A percentile compares a stretch with the other conserved stretches of the same genome.
Evolutionary conservation across 352 stramenopile species (phyloP).

Genomic region (Peronospora destructor): DNA sequence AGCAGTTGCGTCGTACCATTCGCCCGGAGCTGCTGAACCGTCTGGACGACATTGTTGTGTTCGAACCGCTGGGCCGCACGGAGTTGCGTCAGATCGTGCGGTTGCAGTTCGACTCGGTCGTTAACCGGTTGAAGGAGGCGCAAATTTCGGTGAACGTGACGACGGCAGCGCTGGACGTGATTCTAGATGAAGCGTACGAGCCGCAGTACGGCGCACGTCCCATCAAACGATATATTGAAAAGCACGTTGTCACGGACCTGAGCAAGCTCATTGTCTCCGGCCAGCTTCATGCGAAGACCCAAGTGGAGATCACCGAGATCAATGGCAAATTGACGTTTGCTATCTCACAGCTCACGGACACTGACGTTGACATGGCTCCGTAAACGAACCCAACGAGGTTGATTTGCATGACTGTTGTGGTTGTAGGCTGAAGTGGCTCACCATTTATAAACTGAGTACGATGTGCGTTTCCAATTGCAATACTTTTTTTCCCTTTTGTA

Average conservation of each 20-base stretch:
- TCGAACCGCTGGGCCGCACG: slow-evolving; percentile 85
- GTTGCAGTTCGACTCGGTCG: slow-evolving; percentile 88
- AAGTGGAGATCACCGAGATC: slow-evolving; percentile 50
- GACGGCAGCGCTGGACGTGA: slow-evolving; percentile 82
- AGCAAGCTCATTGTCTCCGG: slow-evolving; percentile 65
- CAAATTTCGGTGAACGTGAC: slow-evolving; percentile 71
- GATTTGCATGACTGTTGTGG: slow-evolving; percentile 15
- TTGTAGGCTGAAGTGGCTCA: too few relatives aligned
- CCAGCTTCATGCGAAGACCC: slow-evolving; percentile 50
- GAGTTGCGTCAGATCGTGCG: slow-evolving; percentile 91
- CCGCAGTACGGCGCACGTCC: slow-evolving; percentile 91
- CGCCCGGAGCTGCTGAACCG: slow-evolving; percentile 95
- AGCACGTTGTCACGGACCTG: slow-evolving; percentile 88
- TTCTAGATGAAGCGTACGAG: slow-evolving; percentile 90
- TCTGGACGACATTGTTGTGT: slow-evolving; percentile 94
- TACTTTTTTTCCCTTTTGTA: too few relatives aligned
- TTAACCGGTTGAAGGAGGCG: slow-evolving; percentile 61
- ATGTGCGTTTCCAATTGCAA: too few relatives aligned
- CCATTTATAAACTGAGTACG: too few relatives aligned
- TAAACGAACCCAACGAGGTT: slow-evolving; percentile 57
- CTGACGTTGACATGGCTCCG: slow-evolving; percentile 27
- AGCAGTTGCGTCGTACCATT: slow-evolving; percentile 83
- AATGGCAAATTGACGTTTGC: slow-evolving; percentile 47
- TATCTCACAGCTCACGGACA: slow-evolving; percentile 37
- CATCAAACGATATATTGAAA: slow-evolving; percentile 94